Conservation (phyloP, 2,329 filamentous ascomycete genomes). For the Cercospora nicotianae region DNA sequence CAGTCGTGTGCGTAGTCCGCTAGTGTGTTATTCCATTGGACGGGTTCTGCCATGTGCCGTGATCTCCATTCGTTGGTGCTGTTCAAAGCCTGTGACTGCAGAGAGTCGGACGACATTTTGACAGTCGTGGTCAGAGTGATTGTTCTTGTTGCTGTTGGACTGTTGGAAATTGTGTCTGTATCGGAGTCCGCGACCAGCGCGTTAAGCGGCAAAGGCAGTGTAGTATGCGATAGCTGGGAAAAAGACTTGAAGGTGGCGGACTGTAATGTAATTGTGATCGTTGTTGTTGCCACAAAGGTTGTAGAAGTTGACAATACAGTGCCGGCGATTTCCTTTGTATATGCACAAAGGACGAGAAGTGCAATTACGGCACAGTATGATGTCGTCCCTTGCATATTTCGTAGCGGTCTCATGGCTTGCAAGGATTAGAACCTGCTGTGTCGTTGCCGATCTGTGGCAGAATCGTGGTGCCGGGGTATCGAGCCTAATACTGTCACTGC, state of each 20-base stretch:
- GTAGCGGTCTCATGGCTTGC: constrained; percentile 16
- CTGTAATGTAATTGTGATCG: constrained; percentile 24
- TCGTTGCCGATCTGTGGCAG: constrained; percentile 9
- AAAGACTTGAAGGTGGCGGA: neutral
- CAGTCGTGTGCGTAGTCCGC: constrained; percentile 34
- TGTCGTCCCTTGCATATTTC: constrained; percentile 18
- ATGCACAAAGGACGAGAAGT: neutral
- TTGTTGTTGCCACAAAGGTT: constrained; percentile 27
- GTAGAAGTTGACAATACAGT: constrained; percentile 21
- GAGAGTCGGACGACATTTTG: constrained; percentile 16
- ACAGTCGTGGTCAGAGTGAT: neutral
- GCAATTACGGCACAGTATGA: constrained; percentile 23
- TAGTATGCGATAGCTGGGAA: neutral
- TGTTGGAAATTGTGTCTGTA: neutral
- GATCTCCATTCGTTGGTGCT: constrained; percentile 38
- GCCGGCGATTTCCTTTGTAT: constrained; percentile 11
- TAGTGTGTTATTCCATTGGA: constrained; percentile 34
- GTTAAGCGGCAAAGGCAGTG: neutral
- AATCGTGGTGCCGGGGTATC: neutral
- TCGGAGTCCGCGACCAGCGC: constrained; percentile 13
- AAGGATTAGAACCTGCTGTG: constrained; percentile 20
- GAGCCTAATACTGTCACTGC: neutral
- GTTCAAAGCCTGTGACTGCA: constrained; percentile 32
- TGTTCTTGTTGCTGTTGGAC: neutral
- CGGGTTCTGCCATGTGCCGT: constrained; percentile 26